Percentiles rank a stretch among this genome's conserved stretches.
phyloP scores from a whole-genome alignment of 306 rosid species.

The Adenanthera pavonina region DNA sequence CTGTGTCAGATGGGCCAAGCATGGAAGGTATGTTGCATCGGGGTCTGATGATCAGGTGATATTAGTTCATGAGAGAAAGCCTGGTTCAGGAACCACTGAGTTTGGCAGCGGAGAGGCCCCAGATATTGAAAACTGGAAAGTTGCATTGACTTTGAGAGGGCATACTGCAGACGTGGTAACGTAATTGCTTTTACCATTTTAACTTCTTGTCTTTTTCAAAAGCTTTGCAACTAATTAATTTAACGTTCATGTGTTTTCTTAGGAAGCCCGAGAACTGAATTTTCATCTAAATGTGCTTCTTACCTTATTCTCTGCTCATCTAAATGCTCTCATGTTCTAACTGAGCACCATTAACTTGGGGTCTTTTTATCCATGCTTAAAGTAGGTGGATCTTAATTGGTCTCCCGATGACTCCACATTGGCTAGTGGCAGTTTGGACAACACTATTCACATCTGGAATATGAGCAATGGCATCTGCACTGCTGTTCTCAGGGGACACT shows the following conservation, averaged over 20 bases:
- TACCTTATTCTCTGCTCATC: slow-evolving; percentile 10
- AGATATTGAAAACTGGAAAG: slow-evolving; percentile 98
- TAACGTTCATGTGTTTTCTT: slow-evolving; percentile 30
- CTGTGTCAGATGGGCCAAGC: slow-evolving; percentile 99
- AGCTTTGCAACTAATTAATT: slow-evolving; percentile 11
- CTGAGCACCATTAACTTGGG: slow-evolving; percentile 60
- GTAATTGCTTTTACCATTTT: slow-evolving; percentile 50
- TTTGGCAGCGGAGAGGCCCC: slow-evolving; percentile 99
- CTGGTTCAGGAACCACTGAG: slow-evolving; percentile 98
- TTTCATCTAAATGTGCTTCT: slow-evolving; percentile 22
- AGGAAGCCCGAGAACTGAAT: slow-evolving; percentile 6
- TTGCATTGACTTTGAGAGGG: slow-evolving; percentile 91
- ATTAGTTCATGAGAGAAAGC: slow-evolving; percentile 92
- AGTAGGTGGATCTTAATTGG: slow-evolving; percentile 99
- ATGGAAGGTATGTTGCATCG: slow-evolving; percentile 88
- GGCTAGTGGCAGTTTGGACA: slow-evolving; percentile 99
- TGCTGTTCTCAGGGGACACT: slow-evolving; percentile 98
- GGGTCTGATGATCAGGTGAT: slow-evolving; percentile 98
- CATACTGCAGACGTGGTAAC: slow-evolving; percentile 99
- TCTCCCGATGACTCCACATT: slow-evolving; percentile 93
- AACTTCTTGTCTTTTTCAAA: slow-evolving; percentile 9
- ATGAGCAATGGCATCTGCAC: slow-evolving; percentile 94
- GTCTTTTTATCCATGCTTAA: slow-evolving; percentile 72
- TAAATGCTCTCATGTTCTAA: slow-evolving; percentile 28
- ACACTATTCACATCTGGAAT: slow-evolving; percentile 94